Evolutionary conservation across 2,329 filamentous ascomycete genomes (phyloP), one percentile per base, ranked within the genome.

Genomic region (Xylariaceae sp.): DNA sequence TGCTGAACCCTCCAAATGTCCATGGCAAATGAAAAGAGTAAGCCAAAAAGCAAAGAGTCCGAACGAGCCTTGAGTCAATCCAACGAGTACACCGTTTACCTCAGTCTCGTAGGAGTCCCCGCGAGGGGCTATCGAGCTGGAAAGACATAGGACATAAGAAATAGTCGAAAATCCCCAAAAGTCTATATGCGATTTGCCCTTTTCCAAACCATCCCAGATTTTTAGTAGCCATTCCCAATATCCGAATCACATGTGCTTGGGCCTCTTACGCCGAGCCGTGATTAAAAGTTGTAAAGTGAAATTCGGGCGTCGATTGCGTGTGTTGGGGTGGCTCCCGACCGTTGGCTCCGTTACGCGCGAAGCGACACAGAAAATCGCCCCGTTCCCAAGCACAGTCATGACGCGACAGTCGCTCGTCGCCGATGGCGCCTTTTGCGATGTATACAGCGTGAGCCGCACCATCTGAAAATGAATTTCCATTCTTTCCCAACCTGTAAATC

Each of bases 111-210:
- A 42, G 53, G 54, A 41, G 45, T 58, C 62, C 63, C 62, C 56
- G 57, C 51, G 61, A 62, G 58, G 55, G 59, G 60, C 50, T 58
- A 45, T 46, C 54, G 38, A 42, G 44, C 47, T 31, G 31, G 45
- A 47, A 46, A 55, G 53, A 58, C 56, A 53, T 55, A 55, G 36
- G 56, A 56, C 56, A 64, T 60, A 60, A 57, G 54, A 66, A 67
- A 58, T 51, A 46, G 52, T 54, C 56, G 28, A 50, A 33, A 42
- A 50, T 61, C 57, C 48, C 59, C 58, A 41, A 61, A 55, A 63
- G 62, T 69, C 66, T 69, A 69, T 69, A 69, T 68, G 66, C 66
- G 60, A 60, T 45, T 45, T 44, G 36, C 60, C 62, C 58, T 65
- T 67, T 67, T 67, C 58, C 66, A 63, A 49, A 62, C 66, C 36